phyloP scores from a whole-genome alignment of 2,329 filamentous ascomycete species.

The Botrytis aclada region DNA sequence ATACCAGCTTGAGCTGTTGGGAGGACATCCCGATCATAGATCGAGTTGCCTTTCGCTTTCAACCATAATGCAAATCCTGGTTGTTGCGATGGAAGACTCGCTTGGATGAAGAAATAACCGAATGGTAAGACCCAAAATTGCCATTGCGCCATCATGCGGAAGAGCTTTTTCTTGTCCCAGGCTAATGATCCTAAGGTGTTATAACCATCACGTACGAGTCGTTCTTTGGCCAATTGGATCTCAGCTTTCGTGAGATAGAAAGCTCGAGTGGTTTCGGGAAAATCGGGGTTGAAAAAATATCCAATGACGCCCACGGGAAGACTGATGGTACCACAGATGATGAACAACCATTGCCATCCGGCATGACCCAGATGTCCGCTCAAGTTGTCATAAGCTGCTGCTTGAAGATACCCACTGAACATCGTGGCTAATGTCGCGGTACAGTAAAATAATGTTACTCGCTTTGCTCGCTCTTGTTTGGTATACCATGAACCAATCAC shows the following conservation, averaged over 20 bases:
- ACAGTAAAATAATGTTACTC: constrained; percentile 53
- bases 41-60: constrained; percentile 23
- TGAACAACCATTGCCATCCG: constrained; percentile 48
- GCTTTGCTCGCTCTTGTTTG: constrained; percentile 48
- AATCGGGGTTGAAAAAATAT: constrained; percentile 45
- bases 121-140: constrained; percentile 33
- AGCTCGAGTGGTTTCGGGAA: constrained; percentile 41
- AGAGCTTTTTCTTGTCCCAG: constrained; percentile 31
- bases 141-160: constrained; percentile 30
- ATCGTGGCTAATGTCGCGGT: constrained; percentile 50
- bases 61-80: constrained; percentile 30
- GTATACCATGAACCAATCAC: constrained; percentile 48
- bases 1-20: constrained; percentile 29
- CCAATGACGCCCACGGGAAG: constrained; percentile 53
- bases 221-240: constrained; percentile 22
- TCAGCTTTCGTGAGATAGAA: constrained; percentile 38
- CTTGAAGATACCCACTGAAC: constrained; percentile 45
- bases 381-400: constrained; percentile 42
- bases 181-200: constrained; percentile 27
- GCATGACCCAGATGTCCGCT: constrained; percentile 39
- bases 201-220: constrained; percentile 27
- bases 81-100: constrained; percentile 25
- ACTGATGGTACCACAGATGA: constrained; percentile 52
- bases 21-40: constrained; percentile 29
- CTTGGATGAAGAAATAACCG: constrained; percentile 32